Evolutionary conservation across 306 rosid species (phyloP), one percentile per base, ranked within the genome.

Genomic region (Mimosa pudica): DNA sequence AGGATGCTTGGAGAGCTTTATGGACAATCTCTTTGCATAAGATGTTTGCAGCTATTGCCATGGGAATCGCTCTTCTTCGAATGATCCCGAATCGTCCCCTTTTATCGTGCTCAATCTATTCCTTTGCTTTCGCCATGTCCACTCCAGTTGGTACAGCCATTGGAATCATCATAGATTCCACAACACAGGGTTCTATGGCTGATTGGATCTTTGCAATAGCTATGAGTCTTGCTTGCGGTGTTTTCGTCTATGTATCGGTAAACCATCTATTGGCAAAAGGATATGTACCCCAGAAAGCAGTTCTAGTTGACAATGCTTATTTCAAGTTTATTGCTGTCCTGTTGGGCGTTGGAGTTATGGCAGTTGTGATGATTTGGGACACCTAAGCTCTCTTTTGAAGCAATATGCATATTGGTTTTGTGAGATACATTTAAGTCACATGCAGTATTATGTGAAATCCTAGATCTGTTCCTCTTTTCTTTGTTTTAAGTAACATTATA

Each of bases 311-410:
- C 70, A 79, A 84, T 33, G 62, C 92, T 5, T 80, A 75, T 79
- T 71, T 54, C 86, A 94, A 82, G 89, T 85, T 90, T 66, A 54
- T 90, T 65, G 91, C 97, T 0, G 96, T 94, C 80, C 2, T 78
- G 54, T 76, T 90, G 12, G 97, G 98, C 0, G 17, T 88, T 79
- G 97, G 88, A 60, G 89, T 90, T 5, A 89, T 92, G 55, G 88
- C 94, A 18, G 86, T 92, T 83, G 98, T 87, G 77, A 94, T 92
- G 97, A 90, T 88, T 42, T 94, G 97, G 97, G 97, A 92, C 70
- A 86, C 90, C 42, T 92, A 83, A 88, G 74, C 75, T 65, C 24
- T 9, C 68, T 42, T 11, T 11, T 62, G 18, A 77, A 47, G 77
- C 44, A 52, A 57, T 79, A 60, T 49, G 32, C 54, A 18, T 61